These are phyloP conservation scores for Aspergillus sp. DNA, from an alignment of 2,329 filamentous ascomycete genomes.

Conservation along the genomic window DNA sequence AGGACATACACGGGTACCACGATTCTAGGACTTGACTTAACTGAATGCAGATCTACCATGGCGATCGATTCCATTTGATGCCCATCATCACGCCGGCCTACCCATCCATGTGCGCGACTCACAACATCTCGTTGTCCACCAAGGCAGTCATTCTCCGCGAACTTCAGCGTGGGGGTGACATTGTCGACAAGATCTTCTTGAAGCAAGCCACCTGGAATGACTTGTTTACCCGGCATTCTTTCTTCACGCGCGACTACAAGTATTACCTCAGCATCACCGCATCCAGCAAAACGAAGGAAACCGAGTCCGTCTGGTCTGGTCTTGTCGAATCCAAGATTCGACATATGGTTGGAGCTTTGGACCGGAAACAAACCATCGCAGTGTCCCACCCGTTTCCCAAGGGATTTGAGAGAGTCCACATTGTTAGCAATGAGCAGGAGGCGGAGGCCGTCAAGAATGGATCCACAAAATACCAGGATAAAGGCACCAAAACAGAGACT, in stretches of 20 bases:
- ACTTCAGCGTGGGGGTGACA: slow-evolving; percentile 71
- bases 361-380: slow-evolving; percentile 75
- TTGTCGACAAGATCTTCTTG: slow-evolving; percentile 75
- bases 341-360: slow-evolving; percentile 77
- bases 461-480: slow-evolving; percentile 60
- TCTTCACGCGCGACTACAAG: slow-evolving; percentile 91
- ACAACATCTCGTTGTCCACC: slow-evolving; percentile 86
- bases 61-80: slow-evolving; percentile 87
- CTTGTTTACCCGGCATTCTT: slow-evolving; percentile 84
- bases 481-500: slow-evolving; percentile 51
- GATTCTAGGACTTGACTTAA: background rate
- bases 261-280: slow-evolving; percentile 91
- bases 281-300: slow-evolving; percentile 78
- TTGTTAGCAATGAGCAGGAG: slow-evolving; percentile 62
- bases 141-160: slow-evolving; percentile 82
- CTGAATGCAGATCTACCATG: slow-evolving; percentile 65
- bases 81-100: slow-evolving; percentile 97
- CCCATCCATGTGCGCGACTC: slow-evolving; percentile 95
- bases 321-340: slow-evolving; percentile 92
- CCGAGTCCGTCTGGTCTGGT: slow-evolving; percentile 84
- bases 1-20: slow-evolving; percentile 22
- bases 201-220: slow-evolving; percentile 81
- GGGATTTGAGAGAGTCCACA: slow-evolving; percentile 80
- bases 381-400: slow-evolving; percentile 92
- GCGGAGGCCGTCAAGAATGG: slow-evolving; percentile 63